Evolutionary conservation across 2,329 filamentous ascomycete species (phyloP).

Genomic region (Arthroderma uncinatum): DNA sequence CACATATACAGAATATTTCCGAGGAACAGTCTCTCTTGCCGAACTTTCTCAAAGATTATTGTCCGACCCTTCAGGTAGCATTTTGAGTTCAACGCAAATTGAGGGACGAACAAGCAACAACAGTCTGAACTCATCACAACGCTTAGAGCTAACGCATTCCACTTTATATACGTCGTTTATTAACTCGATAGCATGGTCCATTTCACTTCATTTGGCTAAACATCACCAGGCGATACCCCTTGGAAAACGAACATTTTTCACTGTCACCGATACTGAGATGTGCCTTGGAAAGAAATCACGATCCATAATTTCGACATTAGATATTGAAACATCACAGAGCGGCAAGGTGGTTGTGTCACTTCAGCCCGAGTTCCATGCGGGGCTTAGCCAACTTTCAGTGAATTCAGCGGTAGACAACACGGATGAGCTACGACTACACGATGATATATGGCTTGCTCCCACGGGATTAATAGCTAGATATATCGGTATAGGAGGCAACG

Average conservation of each 20-base stretch:
- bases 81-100: constrained; percentile 1
- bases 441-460: constrained; percentile 33
- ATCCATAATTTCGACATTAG: constrained; percentile 24
- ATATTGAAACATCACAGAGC: constrained; percentile 27
- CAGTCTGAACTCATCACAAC: background rate
- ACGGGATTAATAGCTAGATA: constrained; percentile 20
- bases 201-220: constrained; percentile 29
- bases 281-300: constrained; percentile 11
- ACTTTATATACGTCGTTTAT: constrained; percentile 33
- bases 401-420: constrained; percentile 17
- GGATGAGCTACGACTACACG: constrained; percentile 4
- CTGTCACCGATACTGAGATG: constrained; percentile 22
- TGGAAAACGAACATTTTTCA: constrained; percentile 32
- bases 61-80: constrained; percentile 7
- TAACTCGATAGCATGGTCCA: constrained; percentile 28
- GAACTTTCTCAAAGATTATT: constrained; percentile 9
- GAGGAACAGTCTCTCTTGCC: constrained; percentile 6
- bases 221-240: constrained; percentile 29
- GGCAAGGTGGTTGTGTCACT: constrained; percentile 30
- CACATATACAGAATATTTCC: constrained; percentile 2
- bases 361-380: constrained; percentile 28
- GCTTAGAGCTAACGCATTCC: constrained; percentile 11
- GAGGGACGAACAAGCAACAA: constrained; percentile 7
- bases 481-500: constrained; percentile 3
- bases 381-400: constrained; percentile 25